Evolutionary conservation across 1,284 basidiomycete species (phyloP).

Genomic region (Nidula niveotomentosa): DNA sequence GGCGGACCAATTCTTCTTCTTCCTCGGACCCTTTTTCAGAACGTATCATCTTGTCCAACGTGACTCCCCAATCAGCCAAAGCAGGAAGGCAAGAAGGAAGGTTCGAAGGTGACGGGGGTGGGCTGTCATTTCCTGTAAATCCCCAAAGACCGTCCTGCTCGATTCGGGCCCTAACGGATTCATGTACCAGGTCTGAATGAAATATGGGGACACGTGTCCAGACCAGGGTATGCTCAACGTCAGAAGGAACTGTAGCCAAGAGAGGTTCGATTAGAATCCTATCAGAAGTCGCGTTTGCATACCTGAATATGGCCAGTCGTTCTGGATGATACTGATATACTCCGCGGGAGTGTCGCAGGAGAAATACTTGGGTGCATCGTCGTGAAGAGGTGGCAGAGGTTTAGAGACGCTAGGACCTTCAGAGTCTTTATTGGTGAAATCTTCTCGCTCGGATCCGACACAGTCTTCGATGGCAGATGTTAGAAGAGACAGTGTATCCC

Average conservation of each 20-base stretch:
- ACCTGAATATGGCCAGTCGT: constrained; percentile 87
- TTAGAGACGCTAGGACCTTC: too few relatives aligned
- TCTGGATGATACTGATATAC: constrained; percentile 70
- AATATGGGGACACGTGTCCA: constrained; percentile 76
- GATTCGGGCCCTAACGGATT: constrained; percentile 48
- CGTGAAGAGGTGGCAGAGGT: constrained; percentile 16
- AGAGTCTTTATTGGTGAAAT: too few relatives aligned
- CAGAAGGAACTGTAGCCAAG: constrained; percentile 53
- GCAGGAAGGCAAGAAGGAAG: constrained; percentile 57
- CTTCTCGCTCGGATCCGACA: neutral
- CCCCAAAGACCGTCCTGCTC: constrained; percentile 76
- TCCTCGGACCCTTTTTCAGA: constrained; percentile 46
- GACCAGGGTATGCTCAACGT: constrained; percentile 73
- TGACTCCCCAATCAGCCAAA: constrained; percentile 68
- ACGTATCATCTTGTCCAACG: constrained; percentile 54
- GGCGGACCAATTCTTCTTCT: constrained; percentile 49
- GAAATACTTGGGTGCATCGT: constrained; percentile 54
- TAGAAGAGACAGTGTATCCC: constrained; percentile 58
- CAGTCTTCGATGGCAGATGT: constrained; percentile 37
- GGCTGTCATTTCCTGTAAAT: constrained; percentile 60
- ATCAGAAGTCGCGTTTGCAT: constrained; percentile 5
- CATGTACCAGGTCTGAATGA: constrained; percentile 48
- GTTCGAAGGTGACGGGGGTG: constrained; percentile 64
- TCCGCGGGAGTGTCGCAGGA: constrained; percentile 56
- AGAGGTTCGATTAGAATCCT: neutral